phyloP scores from a whole-genome alignment of 495 filamentous ascomycete species.

The Aspergillus sparsus region DNA sequence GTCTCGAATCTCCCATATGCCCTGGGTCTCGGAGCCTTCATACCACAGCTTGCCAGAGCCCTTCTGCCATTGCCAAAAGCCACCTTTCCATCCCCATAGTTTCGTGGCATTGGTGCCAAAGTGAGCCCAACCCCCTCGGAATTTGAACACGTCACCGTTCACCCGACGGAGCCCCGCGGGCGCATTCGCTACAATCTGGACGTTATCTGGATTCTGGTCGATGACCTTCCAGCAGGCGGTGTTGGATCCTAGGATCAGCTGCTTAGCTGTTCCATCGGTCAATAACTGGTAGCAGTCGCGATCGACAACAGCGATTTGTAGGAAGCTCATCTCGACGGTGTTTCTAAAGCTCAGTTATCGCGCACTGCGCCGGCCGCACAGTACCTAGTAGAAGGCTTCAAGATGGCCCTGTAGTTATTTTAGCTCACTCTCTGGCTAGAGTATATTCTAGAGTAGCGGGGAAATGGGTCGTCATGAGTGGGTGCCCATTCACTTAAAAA shows the following conservation, averaged over 20 bases:
- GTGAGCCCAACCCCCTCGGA: neutral
- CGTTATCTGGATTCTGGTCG: constrained; percentile 1
- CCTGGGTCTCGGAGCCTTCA: constrained; percentile 2
- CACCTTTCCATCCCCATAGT: neutral
- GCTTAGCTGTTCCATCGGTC: constrained; percentile 5
- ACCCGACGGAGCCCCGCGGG: constrained; percentile 2
- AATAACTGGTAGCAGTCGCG: constrained; percentile 8
- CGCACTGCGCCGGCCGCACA: too few species aligned
- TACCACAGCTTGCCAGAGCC: neutral
- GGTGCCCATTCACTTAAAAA: too few species aligned
- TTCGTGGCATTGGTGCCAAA: constrained; percentile 3
- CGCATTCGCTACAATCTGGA: constrained; percentile 6
- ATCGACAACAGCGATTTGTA: constrained; percentile 7
- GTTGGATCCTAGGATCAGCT: neutral
- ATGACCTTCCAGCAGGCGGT: neutral
- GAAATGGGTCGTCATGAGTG: too few species aligned
- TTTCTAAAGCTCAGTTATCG: neutral
- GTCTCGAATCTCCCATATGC: constrained; percentile 1
- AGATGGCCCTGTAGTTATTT: too few species aligned
- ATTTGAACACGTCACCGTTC: constrained; percentile 1
- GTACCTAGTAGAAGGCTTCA: too few species aligned
- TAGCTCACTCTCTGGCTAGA: too few species aligned
- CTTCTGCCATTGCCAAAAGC: constrained; percentile 11
- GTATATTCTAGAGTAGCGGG: too few species aligned
- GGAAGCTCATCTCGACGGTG: constrained; percentile 1